Evolutionary conservation across 768 basidiomycete species (phyloP).

Genomic region (Lentinula lateritia): DNA sequence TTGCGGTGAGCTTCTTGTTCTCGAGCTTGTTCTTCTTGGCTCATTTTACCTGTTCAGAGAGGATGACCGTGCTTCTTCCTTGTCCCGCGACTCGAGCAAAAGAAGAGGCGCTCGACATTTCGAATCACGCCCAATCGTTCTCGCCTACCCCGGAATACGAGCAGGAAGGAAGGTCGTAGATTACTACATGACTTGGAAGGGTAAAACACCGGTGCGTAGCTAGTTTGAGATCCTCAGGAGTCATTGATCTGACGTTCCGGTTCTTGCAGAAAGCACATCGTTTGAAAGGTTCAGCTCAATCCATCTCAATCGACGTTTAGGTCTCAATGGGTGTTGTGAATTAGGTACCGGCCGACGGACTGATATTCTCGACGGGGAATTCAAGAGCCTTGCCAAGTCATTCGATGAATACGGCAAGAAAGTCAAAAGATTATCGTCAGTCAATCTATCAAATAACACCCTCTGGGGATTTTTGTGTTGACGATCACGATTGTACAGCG

Average conservation of each 20-base stretch:
- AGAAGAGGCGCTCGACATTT: not conserved
- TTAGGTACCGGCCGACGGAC: constrained; percentile 5
- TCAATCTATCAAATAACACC: not conserved
- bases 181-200: constrained; percentile 47
- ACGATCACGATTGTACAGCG: not conserved
- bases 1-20: not conserved
- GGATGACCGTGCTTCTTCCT: constrained; percentile 6
- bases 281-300: constrained; percentile 15
- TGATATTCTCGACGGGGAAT: constrained; percentile 6
- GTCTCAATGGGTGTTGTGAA: not conserved
- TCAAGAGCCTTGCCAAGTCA: constrained; percentile 3
- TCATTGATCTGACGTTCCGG: constrained; percentile 3
- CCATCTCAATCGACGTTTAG: not conserved
- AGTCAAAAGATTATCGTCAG: constrained; percentile 6
- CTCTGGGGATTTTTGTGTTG: not conserved
- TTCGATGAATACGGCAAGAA: constrained; percentile 6
- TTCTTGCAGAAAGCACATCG: constrained; percentile 16
- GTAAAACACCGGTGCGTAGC: constrained; percentile 19
- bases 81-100: not conserved
- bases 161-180: constrained; percentile 37
- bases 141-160: constrained; percentile 36
- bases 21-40: not conserved
- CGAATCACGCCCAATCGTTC: constrained; percentile 28
- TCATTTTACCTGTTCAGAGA: constrained; percentile 1
- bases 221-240: not conserved